A percentile compares a stretch with the other conserved stretches of the same genome.
Evolutionary conservation across 2,329 filamentous ascomycete species (phyloP).

Genomic region (Venturia asperata): DNA sequence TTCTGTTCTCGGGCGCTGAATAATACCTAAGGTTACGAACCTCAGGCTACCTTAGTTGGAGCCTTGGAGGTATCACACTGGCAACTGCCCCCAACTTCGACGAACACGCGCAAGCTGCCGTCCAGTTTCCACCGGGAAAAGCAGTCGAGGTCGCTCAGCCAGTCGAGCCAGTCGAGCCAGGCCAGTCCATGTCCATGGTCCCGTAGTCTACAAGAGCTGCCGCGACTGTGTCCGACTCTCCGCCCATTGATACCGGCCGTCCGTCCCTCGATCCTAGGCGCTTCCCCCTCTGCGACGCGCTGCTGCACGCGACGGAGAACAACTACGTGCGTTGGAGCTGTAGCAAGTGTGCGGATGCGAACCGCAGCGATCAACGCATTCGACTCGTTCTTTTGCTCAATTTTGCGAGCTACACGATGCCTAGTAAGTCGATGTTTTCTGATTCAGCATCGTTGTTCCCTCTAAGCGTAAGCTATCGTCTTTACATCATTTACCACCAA

Average conservation of each 20-base stretch:
- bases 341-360: not conserved
- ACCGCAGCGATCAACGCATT: not conserved
- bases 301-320: not conserved
- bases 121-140: not conserved
- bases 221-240: not conserved
- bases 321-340: not conserved
- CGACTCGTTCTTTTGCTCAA: not conserved
- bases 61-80: not conserved
- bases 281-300: not conserved
- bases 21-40: conserved; percentile 3
- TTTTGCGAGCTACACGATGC: not conserved
- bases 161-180: no score
- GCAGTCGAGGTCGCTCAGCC: not conserved
- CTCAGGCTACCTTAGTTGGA: no score
- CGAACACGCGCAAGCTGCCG: not conserved
- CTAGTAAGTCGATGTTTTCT: conserved; percentile 1
- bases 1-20: not conserved
- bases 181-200: not conserved
- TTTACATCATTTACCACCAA: conserved; percentile 8
- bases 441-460: not conserved
- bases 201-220: not conserved
- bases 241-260: not conserved
- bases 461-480: conserved; percentile 7
- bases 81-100: not conserved
- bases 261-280: not conserved